phyloP scores from a whole-genome alignment of 345 rosid genomes.

The Rhodamnia rubescens region DNA sequence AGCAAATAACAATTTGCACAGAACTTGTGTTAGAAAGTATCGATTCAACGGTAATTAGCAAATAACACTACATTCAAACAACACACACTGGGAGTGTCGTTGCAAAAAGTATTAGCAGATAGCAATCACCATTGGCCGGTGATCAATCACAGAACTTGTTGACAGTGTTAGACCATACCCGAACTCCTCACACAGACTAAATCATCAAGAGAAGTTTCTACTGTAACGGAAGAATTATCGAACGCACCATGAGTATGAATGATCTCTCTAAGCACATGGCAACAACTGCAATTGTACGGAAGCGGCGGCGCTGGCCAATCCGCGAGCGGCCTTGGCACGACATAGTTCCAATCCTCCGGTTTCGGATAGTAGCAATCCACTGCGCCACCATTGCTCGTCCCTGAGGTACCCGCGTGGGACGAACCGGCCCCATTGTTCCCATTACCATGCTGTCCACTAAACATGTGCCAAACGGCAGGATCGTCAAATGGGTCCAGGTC shows the following conservation, averaged over 20 bases:
- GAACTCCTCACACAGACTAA: not conserved
- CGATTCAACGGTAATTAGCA: not conserved
- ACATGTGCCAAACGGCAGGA: not conserved
- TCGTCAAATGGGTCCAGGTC: not conserved
- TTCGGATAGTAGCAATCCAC: not conserved
- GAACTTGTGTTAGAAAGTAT: too few species aligned
- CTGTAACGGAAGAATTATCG: not conserved
- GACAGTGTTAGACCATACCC: not conserved
- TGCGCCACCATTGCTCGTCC: not conserved
- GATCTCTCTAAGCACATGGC: conserved; percentile 38
- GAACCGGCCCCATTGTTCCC: not conserved
- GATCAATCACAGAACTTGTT: not conserved
- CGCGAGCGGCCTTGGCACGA: not conserved
- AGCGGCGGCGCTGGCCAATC: conserved; percentile 16
- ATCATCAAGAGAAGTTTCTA: not conserved
- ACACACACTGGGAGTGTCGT: not conserved
- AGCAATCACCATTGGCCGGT: rapidly evolving
- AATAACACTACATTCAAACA: not conserved
- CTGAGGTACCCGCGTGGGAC: not conserved
- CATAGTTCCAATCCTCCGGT: not conserved
- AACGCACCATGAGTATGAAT: conserved; percentile 36
- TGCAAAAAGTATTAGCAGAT: not conserved
- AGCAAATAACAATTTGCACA: too few species aligned
- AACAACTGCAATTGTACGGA: conserved; percentile 29
- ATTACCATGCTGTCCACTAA: not conserved